These are phyloP conservation scores for Daldinia eschscholtzii DNA, from an alignment of 2,329 filamentous ascomycete species.

Conservation along the genomic window DNA sequence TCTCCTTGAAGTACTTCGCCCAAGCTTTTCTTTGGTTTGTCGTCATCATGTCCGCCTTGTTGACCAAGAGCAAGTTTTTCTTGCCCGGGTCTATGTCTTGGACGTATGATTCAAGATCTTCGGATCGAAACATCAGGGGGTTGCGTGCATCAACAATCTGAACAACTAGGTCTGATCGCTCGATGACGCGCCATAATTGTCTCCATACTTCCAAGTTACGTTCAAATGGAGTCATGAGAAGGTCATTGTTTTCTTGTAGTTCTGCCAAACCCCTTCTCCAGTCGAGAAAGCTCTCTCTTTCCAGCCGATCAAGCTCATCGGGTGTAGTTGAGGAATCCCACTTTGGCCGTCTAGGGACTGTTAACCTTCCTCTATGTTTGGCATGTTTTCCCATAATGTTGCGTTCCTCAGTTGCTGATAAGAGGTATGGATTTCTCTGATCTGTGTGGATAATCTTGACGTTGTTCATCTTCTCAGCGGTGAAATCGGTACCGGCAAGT, in stretches of 20 bases:
- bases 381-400: conserved; percentile 83
- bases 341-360: conserved; percentile 87
- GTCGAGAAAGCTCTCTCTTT: conserved; percentile 83
- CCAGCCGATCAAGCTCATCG: conserved; percentile 80
- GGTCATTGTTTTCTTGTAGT: conserved; percentile 90
- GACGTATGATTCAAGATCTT: conserved; percentile 93
- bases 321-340: conserved; percentile 91
- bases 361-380: conserved; percentile 81
- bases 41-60: conserved; percentile 99
- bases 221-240: conserved; percentile 98
- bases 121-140: conserved; percentile 91
- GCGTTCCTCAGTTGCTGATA: conserved; percentile 87
- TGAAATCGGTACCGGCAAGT: conserved; percentile 98
- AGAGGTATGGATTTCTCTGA: conserved; percentile 93
- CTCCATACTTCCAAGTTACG: conserved; percentile 98
- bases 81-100: conserved; percentile 91
- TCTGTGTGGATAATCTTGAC: conserved; percentile 98
- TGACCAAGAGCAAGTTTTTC: conserved; percentile 91
- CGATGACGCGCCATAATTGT: conserved; percentile 97
- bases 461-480: conserved; percentile 98
- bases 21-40: conserved; percentile 82
- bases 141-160: conserved; percentile 99
- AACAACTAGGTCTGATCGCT: conserved; percentile 93
- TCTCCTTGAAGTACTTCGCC: conserved; percentile 86
- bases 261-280: conserved; percentile 94